phyloP scores from a whole-genome alignment of 108 stramenopile genomes.

The Seminavis robusta region DNA sequence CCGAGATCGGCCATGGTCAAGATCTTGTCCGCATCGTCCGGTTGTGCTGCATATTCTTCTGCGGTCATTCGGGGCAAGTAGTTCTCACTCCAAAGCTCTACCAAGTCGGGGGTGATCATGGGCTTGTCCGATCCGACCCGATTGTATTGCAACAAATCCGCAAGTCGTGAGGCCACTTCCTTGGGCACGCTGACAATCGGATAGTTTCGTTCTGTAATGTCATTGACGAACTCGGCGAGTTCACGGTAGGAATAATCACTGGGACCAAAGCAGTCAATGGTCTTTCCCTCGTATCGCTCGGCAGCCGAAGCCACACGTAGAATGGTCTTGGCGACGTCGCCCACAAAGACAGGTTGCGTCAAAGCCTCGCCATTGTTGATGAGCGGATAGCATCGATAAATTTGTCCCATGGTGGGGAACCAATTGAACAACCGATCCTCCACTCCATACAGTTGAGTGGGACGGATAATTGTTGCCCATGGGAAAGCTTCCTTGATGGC shows the following conservation, averaged over 20 bases:
- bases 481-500: slow-evolving; percentile 87
- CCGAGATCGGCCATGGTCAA: slow-evolving; percentile 84
- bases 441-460: slow-evolving; percentile 91
- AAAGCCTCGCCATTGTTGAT: slow-evolving; percentile 81
- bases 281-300: slow-evolving; percentile 76
- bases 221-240: slow-evolving; percentile 87
- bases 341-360: slow-evolving; percentile 93
- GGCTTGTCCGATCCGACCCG: too few relatives aligned
- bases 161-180: slow-evolving; percentile 38
- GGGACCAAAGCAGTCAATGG: slow-evolving; percentile 91
- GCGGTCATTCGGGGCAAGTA: slow-evolving; percentile 66
- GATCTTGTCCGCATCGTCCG: slow-evolving; percentile 45
- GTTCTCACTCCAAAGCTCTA: slow-evolving; percentile 75
- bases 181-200: slow-evolving; percentile 65
- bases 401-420: slow-evolving; percentile 73
- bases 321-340: slow-evolving; percentile 90
- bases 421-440: slow-evolving; percentile 92
- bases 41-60: slow-evolving; percentile 50
- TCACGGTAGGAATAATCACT: slow-evolving; percentile 91
- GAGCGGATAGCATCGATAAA: slow-evolving; percentile 69
- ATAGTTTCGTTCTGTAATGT: slow-evolving; percentile 69
- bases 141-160: slow-evolving; percentile 52
- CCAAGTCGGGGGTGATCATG: slow-evolving; percentile 71
- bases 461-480: slow-evolving; percentile 92
- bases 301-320: slow-evolving; percentile 67